Percentiles rank a stretch among this genome's conserved stretches.
Conservation (phyloP, 345 rosid species). For the Salix exigua region DNA sequence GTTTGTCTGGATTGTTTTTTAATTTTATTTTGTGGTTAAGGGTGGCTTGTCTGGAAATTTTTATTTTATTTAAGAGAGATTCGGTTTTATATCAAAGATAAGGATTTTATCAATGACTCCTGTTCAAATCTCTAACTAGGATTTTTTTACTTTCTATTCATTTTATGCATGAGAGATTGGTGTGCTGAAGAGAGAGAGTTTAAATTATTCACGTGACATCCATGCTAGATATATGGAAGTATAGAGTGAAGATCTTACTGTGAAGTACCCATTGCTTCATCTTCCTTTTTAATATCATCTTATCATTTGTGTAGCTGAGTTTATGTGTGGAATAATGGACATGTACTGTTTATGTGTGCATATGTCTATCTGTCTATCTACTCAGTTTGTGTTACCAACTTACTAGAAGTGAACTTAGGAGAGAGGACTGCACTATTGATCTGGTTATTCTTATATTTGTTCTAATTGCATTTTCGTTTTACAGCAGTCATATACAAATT, state of each 20-base stretch:
- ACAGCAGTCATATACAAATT: slow-evolving; percentile 64
- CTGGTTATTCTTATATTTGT: slow-evolving; percentile 8
- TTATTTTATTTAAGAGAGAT: background rate
- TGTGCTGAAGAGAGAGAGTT: background rate
- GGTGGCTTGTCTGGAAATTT: background rate
- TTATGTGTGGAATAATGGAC: background rate
- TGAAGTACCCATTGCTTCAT: background rate
- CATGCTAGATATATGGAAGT: background rate
- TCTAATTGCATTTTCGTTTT: background rate
- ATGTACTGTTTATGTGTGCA: background rate
- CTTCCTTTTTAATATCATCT: background rate
- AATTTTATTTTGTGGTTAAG: background rate
- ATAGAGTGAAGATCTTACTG: background rate
- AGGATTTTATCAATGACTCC: background rate
- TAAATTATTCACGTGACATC: background rate
- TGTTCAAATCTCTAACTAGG: background rate
- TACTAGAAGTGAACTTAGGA: background rate
- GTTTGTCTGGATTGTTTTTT: background rate
- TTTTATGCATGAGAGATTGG: background rate
- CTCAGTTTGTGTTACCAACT: background rate
- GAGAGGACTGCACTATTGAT: background rate
- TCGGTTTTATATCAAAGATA: background rate
- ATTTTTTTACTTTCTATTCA: background rate
- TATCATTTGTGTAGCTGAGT: background rate
- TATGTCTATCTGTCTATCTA: background rate